Evolutionary conservation across 306 rosid genomes (phyloP).

Genomic region (Albizia julibrissin): DNA sequence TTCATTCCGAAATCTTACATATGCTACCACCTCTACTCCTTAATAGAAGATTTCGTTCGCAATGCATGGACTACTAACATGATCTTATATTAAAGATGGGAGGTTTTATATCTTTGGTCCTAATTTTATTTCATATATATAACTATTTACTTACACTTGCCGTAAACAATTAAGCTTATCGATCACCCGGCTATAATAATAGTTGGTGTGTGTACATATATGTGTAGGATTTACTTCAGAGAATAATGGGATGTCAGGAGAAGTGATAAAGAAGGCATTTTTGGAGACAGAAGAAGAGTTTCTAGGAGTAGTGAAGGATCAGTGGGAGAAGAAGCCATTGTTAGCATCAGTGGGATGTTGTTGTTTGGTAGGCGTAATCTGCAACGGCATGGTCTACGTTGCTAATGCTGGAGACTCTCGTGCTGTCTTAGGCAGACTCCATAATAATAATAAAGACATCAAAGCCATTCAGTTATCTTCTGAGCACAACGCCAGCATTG

Average conservation of each 20-base stretch:
- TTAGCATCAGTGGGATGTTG: constrained; percentile 97
- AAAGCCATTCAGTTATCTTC: constrained; percentile 83
- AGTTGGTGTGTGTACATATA: too few species aligned
- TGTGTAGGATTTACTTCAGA: constrained; percentile 71
- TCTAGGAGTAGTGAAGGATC: constrained; percentile 69
- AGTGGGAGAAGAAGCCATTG: constrained; percentile 74
- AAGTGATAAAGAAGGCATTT: constrained; percentile 81
- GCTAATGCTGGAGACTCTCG: constrained; percentile 99
- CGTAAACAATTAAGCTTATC: too few species aligned
- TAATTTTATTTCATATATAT: too few species aligned
- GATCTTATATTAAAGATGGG: too few species aligned
- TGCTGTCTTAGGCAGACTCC: constrained; percentile 79
- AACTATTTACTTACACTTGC: too few species aligned
- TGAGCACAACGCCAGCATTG: constrained; percentile 91
- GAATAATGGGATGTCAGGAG: constrained; percentile 76
- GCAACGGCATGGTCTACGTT: constrained; percentile 74
- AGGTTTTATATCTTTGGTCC: too few species aligned
- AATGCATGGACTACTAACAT: too few species aligned
- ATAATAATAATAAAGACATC: constrained; percentile 43
- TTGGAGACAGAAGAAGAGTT: constrained; percentile 91
- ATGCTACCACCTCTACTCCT: too few species aligned
- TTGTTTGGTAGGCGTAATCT: constrained; percentile 81
- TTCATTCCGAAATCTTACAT: too few species aligned
- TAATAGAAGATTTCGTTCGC: too few species aligned
- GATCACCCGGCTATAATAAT: too few species aligned